Evolutionary conservation across 495 filamentous ascomycete species (phyloP).

Genomic region (Chlorociboria aeruginascens): DNA sequence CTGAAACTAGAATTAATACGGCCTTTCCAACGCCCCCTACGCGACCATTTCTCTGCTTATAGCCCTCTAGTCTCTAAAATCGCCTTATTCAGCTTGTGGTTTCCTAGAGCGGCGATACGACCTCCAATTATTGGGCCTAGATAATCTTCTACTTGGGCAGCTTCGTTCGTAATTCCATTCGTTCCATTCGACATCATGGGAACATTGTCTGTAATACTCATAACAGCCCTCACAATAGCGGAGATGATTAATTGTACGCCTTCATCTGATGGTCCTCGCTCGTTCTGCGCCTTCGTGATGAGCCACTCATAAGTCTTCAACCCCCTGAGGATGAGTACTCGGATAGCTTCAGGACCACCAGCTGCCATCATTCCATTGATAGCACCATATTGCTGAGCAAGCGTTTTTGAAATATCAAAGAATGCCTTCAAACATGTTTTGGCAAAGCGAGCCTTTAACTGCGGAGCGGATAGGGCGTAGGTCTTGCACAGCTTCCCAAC

Average conservation of each 20-base stretch:
- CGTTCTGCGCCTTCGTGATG: constrained; percentile 48
- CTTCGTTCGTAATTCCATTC: constrained; percentile 28
- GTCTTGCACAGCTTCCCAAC: constrained; percentile 60
- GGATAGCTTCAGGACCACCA: constrained; percentile 68
- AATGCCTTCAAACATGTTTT: constrained; percentile 83
- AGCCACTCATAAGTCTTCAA: constrained; percentile 58
- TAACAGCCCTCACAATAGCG: constrained; percentile 48
- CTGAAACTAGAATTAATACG: not conserved
- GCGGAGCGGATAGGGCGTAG: constrained; percentile 61
- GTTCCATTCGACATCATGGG: constrained; percentile 32
- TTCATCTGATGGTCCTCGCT: constrained; percentile 45
- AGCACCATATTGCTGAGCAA: constrained; percentile 77
- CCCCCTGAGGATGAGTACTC: constrained; percentile 69
- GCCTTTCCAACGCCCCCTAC: not conserved
- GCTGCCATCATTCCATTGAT: constrained; percentile 64
- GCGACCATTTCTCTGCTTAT: not conserved
- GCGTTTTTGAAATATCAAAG: constrained; percentile 68
- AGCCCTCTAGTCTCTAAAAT: constrained; percentile 32
- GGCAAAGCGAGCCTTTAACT: constrained; percentile 76
- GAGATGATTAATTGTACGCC: constrained; percentile 34
- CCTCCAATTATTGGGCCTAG: constrained; percentile 49
- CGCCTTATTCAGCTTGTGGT: constrained; percentile 34
- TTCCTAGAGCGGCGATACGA: constrained; percentile 38
- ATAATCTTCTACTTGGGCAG: constrained; percentile 38
- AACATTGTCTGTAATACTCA: constrained; percentile 18